Base-by-base conservation (phyloP, 2,329 filamentous ascomycete species). In the Colletotrichum scovillei region DNA sequence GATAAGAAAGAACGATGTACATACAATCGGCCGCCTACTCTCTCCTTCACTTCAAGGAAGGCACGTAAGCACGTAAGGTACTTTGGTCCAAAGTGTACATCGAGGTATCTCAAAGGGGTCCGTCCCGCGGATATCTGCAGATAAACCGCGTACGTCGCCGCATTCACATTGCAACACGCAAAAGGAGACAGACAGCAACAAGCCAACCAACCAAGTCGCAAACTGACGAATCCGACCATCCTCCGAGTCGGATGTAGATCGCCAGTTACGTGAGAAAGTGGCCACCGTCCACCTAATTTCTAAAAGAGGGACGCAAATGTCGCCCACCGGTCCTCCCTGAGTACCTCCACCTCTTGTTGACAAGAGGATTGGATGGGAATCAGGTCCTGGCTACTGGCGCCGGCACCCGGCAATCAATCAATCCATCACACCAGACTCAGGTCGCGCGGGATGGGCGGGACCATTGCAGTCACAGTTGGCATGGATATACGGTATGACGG, bases 341-440 rank as follows among this genome's bases (percentile, higher is more conserved):
- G 38, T 22, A 14, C 26, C 26, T 30, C 14, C 24, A 52, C 22
- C 42, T 16, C 11, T 49, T 35, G 14, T 35, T 46, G n/a, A n/a
- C 14, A 16, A 63, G 24, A 38, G n/a, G 52, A 62, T 57, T 35
- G 38, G 38, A 49, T 26, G 32, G 19, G 68, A 49, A 22, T 49
- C 42, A 49, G 8, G 42, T n/a, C 42, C 42, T 49, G 42, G 52
- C 35, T 65, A 28, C 22, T 24, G 14, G 38, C 55, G 57, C 55
- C 56, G 67, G 70, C 35, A 55, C 42, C 30, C 70, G 55, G 70
- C 66, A 71, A 65, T 62, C 60, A 71, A 65, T 62, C 60, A 70
- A 70, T 65, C 66, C 70, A 69, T 69, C 59, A 65, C 59, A 62
- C 49, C 38, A 16, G n/a, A 38, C 28, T 35, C n/a, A 26, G 42